Evolutionary conservation across 305 asterid species (phyloP), one percentile per base, ranked within the genome.

Genomic region (Fraxinus ornus): DNA sequence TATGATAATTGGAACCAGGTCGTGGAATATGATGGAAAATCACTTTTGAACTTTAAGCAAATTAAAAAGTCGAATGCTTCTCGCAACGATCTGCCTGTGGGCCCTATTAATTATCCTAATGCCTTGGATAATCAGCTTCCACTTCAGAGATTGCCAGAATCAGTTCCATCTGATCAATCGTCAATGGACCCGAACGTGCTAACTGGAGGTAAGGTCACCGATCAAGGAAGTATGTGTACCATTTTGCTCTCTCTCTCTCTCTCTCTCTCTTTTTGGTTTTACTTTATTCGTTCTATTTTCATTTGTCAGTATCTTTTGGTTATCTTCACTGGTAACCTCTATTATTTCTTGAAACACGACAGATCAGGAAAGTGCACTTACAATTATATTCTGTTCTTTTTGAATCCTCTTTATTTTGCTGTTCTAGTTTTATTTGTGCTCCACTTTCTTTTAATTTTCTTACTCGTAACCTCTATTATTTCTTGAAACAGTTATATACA

Each of bases 1-100:
- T 96, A 93, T 74, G 99, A 94, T 55, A 92, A 92, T 81, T 96
- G 99, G 99, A 86, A 82, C 86, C 92, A 92, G 87, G 98, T 92
- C 74, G 92, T 96, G 55, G 99, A 94, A 90, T 96, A 96, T 81
- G 99, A 96, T 86, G 99, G 98, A 30, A 92, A 94, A 84, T 88
- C 99, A 30, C 93, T 94, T 68, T 28, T 94, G 90, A 88, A 86
- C 87, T 84, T 90, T 84, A 90, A 94, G 88, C 94, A 95, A 86
- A 90, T 79, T 49, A 89, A 89, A 82, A 90, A 89, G 75, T 83
- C 89, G 1, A 84, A 81, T 86, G 83, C 88, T 5, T 80, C 90
- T 17, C 86, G 79, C 17, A 83, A 84, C 9, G 94, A 94, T 82
- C 89, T 87, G 82, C 92, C 91, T 70, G 80, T 86, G 84, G 94